Conservation (phyloP, 805 yeast genomes). For the Trichomonascus vanleenenianus region DNA sequence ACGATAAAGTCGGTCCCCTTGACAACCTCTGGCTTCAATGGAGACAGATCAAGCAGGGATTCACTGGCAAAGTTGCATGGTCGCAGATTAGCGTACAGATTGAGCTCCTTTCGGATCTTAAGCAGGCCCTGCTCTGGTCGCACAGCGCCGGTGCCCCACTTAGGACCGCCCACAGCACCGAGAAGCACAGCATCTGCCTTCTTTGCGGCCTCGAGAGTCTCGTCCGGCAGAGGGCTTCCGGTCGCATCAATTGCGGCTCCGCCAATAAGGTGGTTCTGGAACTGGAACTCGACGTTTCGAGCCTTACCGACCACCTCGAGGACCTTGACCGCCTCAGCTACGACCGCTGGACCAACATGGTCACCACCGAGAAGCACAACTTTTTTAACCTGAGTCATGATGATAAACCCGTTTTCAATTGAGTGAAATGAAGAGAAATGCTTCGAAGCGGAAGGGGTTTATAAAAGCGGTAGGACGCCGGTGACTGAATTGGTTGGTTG, state of each 20-base stretch:
- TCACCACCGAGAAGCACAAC: constrained; percentile 93
- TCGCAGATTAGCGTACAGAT: constrained; percentile 90
- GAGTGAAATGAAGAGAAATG: too few relatives aligned
- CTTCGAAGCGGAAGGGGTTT: too few relatives aligned
- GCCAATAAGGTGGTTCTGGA: constrained; percentile 82
- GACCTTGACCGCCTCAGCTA: constrained; percentile 87
- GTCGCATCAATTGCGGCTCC: constrained; percentile 98
- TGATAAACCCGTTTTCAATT: too few relatives aligned
- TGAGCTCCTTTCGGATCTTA: constrained; percentile 88
- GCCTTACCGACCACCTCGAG: constrained; percentile 65
- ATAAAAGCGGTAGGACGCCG: too few relatives aligned
- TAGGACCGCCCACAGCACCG: constrained; percentile 99
- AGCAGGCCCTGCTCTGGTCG: constrained; percentile 97
- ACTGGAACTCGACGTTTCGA: constrained; percentile 60
- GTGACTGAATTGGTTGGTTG: too few relatives aligned
- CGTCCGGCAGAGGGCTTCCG: constrained; percentile 86
- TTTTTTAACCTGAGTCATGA: constrained; percentile 41
- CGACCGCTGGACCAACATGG: constrained; percentile 90
- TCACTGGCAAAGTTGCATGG: constrained; percentile 94
- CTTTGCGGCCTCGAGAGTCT: constrained; percentile 73
- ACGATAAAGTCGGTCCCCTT: constrained; percentile 88
- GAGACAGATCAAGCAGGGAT: constrained; percentile 74
- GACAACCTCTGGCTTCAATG: constrained; percentile 77
- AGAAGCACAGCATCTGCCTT: constrained; percentile 88
- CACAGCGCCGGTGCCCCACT: constrained; percentile 96